Evolutionary conservation across 805 yeast species (phyloP), one percentile per base, ranked within the genome.

Genomic region (Maudiozyma serrabonitensis): DNA sequence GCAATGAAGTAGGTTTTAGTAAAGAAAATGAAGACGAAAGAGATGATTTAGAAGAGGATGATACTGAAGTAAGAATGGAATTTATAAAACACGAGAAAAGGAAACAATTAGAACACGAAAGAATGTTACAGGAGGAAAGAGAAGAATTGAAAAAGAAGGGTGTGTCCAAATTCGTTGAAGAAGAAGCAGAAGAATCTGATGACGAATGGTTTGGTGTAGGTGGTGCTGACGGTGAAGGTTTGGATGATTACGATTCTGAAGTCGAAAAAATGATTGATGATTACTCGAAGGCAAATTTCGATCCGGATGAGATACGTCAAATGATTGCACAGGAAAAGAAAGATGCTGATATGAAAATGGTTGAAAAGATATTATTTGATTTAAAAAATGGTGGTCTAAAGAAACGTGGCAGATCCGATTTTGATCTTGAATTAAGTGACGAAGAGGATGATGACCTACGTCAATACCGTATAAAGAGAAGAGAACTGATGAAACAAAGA

Each of bases 181-280:
- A 84, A 45, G 93, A 86, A 69, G 95, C 95, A 42, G 89, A 79
- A 56, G 95, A 87, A 69, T 84, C 93, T 37, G 95, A 87, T 52
- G 95, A 87, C 71, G 95, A 87, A 69, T 87, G 88, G 86, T 76
- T 76, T 46, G 95, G 93, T 3, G 58, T 84, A 45, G 93, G 91
- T 54, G 95, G 95, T 52, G 70, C 60, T 6, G 90, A 84, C 56
- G 84, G 81, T 11, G 73, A 71, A 46, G 54, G 56, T n/a, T 60
- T 66, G 3, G 72, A 70, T 43, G 78, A 70, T 41, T 83, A 81
- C 47, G 79, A 85, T 61, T 79, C 87, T 25, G 95, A 86, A 53
- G 86, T 84, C 59, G 93, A 85, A 64, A 74, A 69, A 53, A 80
- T 86, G 87, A 75, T 85, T 50, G 91, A 86, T 65, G 88, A 86